Conservation (phyloP, 1,139 yeast genomes). For the Entelexis paramagnoliae region DNA sequence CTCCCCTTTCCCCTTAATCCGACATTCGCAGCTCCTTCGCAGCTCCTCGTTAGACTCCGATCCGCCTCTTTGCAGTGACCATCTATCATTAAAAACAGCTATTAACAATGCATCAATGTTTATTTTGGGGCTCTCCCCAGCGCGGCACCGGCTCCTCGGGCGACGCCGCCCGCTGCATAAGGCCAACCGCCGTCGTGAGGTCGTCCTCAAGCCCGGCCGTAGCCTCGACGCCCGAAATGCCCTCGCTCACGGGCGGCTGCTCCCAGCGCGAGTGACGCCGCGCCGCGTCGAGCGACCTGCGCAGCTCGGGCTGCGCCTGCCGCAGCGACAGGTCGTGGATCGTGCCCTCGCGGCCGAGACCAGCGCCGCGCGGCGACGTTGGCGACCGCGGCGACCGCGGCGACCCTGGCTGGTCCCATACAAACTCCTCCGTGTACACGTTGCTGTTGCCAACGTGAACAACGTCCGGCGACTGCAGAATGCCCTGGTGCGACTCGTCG, state of each 20-base stretch:
- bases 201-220: conserved; percentile 23
- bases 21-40: neutral
- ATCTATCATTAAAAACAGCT: neutral
- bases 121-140: too few relatives aligned
- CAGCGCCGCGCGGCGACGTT: neutral
- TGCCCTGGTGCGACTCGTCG: conserved; percentile 20
- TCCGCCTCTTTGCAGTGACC: neutral
- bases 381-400: conserved; percentile 4
- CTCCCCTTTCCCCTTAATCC: neutral
- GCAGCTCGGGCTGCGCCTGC: conserved; percentile 14
- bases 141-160: too few relatives aligned
- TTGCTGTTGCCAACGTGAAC: conserved; percentile 21
- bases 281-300: conserved; percentile 22
- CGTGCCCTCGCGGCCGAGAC: conserved; percentile 6
- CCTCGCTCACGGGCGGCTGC: conserved; percentile 21
- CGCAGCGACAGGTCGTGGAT: conserved; percentile 12
- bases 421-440: conserved; percentile 20
- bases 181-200: conserved; percentile 24
- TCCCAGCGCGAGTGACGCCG: conserved; percentile 24
- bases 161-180: conserved; percentile 14
- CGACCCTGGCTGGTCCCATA: conserved; percentile 17
- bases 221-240: conserved; percentile 19
- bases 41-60: too few relatives aligned
- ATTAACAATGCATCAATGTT: neutral
- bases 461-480: conserved; percentile 23